Base-by-base conservation (phyloP, 257 asterid species). In the Solanum clarkiae region DNA sequence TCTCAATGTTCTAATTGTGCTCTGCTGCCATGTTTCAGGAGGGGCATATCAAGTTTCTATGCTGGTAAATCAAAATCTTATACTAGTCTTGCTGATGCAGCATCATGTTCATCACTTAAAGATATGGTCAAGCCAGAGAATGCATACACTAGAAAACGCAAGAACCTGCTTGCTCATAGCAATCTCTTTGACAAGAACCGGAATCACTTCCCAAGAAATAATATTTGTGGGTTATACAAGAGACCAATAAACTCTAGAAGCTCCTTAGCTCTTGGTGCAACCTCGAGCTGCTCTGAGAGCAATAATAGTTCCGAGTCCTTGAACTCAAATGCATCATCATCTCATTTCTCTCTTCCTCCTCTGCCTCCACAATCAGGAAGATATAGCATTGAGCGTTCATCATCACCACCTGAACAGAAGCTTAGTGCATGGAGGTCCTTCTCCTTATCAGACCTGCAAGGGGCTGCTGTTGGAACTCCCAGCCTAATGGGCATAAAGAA, bases 391-490 rank as follows among this genome's bases (percentile, higher is more conserved):
- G 96, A 90, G 79, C 88, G 79, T 12, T 85, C 91, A 29, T 59
- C 90, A 36, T 85, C 93, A 74, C 92, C 93, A 84, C 91, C 93
- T 7, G 86, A 54, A 44, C 92, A 91, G 84, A 93, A 86, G 87
- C 86, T 90, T 49, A 86, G 93, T 84, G 80, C 98, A 11, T 92
- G 91, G 91, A 91, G 97, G 86, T 92, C 97, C 53, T 91, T 88
- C 89, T 95, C 98, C 75, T 86, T 95, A 84, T 91, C 92, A 83
- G 97, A 95, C 87, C 88, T 95, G 86, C 97, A 92, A 89, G 94
- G 93, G 88, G 94, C 93, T 65, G 93, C 90, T 82, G 88, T 89
- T 88, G 93, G 90, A 81, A 66, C 77, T 80, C 86, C 92, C 15
- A 83, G 90, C 74, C 44, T 80, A 82, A 81, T 86, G 82, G 93